Base-by-base conservation (phyloP, 73 alveolate genomes). In the Chromera velia region DNA sequence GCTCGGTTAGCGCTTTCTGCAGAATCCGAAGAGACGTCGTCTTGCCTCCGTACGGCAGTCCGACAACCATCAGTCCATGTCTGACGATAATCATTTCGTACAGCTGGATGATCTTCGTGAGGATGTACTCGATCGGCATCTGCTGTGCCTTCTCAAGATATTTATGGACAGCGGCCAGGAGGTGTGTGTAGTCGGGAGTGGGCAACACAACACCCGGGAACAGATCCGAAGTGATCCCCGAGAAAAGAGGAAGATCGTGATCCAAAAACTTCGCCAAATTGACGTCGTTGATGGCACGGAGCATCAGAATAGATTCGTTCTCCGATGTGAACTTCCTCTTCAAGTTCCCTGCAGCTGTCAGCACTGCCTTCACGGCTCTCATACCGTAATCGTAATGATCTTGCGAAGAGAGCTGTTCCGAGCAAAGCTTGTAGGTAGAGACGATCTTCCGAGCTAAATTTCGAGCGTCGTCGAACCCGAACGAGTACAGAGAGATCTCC, bases 31-130 rank as follows among this genome's bases (percentile, higher is more conserved):
- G 81, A 55, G 97, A 96, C 33, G 96, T 82, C n/a, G 99, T 88
- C 87, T 96, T 96, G 72, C 99, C 99, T 46, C 98, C 91, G 82
- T 94, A 96, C 28, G 99, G 98, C 73, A 93, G 93, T 1, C 99
- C 99, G 32, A 96, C 99, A 45, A 96, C 88, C 99, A 96, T 96
- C 85, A 96, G 96, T 32, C 99, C 98, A 91, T 96, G 99, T 62
- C 99, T 88, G 27, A 96, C 99, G 72, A 93, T 91, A 72, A 95
- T 94, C 94, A 96, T 95, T 84, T 96, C 99, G 82, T 95, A 95
- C 76, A 96, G 86, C 91, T 96, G 98, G 67, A 96, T 95, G 81
- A 93, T 88, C 90, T 96, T 96, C 76, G 87, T 96, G 73, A 92
- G 88, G 82, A 96, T 95, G 87, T 95, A 93, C 34, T 91, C 94